Base-by-base conservation (phyloP, 2,329 filamentous ascomycete genomes). In the Stylonectria norvegica region DNA sequence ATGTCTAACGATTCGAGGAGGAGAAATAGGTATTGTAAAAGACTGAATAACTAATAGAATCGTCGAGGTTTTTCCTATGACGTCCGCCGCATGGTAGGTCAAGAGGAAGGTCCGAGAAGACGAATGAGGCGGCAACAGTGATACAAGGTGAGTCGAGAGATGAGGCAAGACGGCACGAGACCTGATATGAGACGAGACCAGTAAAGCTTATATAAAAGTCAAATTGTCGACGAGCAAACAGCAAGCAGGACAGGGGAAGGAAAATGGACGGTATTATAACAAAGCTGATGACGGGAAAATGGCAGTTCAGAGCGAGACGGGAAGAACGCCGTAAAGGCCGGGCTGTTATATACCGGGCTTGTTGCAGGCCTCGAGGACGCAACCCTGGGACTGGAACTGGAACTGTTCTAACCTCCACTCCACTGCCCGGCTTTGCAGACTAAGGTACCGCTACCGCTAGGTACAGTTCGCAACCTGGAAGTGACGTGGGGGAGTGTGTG, bases 301-400 rank as follows among this genome's bases (percentile, higher is more conserved):
- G 48, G 51, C 44, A 40, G 45, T 57, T 49, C 53, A 55, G 54
- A 47, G 52, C 46, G 42, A 39, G 34, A 53, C 55, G 55, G 55
- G 51, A 49, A 57, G 55, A 57, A 57, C 36, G 47, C 55, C 55
- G 55, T 48, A 42, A 34, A 8, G 17, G 12, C 28, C 15, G 30
- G 15, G 8, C 19, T 16, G 27, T 19, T 33, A 33, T 33, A 33
- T 17, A 33, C 30, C 17, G 30, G 15, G 15, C 14, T 9, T 33
- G 34, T 29, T 40, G 23, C n/a, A n/a, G n/a, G n/a, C n/a, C n/a
- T n/a, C n/a, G n/a, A n/a, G n/a, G n/a, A n/a, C n/a, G n/a, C n/a
- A n/a, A n/a, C n/a, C n/a, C n/a, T n/a, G n/a, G n/a, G n/a, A n/a
- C n/a, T n/a, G n/a, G n/a, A n/a, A n/a, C n/a, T n/a, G n/a, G n/a